These are phyloP conservation scores for Chlorencoelia australis DNA, from an alignment of 2,329 filamentous ascomycete species.

Conservation along the genomic window DNA sequence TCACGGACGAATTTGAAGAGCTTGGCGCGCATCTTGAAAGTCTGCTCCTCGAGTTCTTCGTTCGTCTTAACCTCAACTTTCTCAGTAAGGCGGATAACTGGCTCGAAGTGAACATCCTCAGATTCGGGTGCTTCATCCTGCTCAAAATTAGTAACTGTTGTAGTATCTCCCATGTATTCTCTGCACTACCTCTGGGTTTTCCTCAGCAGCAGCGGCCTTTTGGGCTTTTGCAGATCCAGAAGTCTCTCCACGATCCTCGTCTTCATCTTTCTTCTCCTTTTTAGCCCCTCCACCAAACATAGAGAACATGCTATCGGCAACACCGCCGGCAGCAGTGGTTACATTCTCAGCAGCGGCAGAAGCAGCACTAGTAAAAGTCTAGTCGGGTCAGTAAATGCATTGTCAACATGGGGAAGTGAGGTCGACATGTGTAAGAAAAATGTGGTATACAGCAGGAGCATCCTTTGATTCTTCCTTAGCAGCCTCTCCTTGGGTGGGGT, in stretches of 20 bases:
- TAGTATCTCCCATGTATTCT: constrained; percentile 2
- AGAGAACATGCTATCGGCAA: constrained; percentile 67
- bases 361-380: constrained; percentile 28
- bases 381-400: constrained; percentile 19
- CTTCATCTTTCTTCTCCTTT: constrained; percentile 85
- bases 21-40: constrained; percentile 99
- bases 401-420: background rate
- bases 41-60: constrained; percentile 94
- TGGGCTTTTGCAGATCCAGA: constrained; percentile 82
- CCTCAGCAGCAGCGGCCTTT: constrained; percentile 38
- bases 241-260: constrained; percentile 74
- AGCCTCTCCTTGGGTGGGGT: constrained; percentile 17
- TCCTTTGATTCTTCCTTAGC: constrained; percentile 18
- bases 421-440: background rate
- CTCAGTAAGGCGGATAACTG: constrained; percentile 90
- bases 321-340: constrained; percentile 31
- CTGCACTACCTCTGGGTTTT: constrained; percentile 26
- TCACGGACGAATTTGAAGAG: constrained; percentile 97
- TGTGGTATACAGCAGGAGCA: constrained; percentile 7
- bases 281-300: constrained; percentile 98
- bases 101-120: constrained; percentile 93
- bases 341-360: constrained; percentile 32
- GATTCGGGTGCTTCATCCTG: constrained; percentile 72
- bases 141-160: constrained; percentile 11
- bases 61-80: constrained; percentile 97